phyloP scores from a whole-genome alignment of 108 stramenopile species.

The Conticribra weissflogii region DNA sequence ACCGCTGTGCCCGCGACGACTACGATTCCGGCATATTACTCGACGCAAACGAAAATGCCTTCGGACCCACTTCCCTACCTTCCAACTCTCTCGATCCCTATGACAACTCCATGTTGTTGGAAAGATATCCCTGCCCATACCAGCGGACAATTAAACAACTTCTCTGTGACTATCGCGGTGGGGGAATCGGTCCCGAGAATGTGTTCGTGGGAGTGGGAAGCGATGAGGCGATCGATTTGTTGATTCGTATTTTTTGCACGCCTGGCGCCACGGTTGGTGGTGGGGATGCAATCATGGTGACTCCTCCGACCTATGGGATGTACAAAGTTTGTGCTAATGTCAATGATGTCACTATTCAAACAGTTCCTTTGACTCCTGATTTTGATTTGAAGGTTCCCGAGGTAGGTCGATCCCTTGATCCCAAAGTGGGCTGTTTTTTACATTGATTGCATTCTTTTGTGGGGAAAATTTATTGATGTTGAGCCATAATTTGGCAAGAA shows the following conservation, averaged over 20 bases:
- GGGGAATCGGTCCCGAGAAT: constrained; percentile 74
- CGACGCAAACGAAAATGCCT: constrained; percentile 97
- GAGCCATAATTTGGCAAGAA: too few relatives aligned
- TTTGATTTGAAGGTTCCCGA: constrained; percentile 75
- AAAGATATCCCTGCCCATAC: constrained; percentile 95
- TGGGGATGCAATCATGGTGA: constrained; percentile 80
- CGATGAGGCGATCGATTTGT: constrained; percentile 96
- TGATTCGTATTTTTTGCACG: constrained; percentile 93
- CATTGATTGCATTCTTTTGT: too few relatives aligned
- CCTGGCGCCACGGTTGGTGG: constrained; percentile 58
- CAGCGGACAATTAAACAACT: constrained; percentile 79
- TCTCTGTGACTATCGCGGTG: constrained; percentile 64
- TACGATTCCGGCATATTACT: constrained; percentile 90
- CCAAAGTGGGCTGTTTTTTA: too few relatives aligned
- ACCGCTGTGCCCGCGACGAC: constrained; percentile 97
- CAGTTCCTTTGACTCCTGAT: constrained; percentile 76
- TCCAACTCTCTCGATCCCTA: constrained; percentile 65
- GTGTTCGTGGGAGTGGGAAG: constrained; percentile 96
- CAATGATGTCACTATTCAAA: constrained; percentile 86
- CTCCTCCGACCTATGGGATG: constrained; percentile 98
- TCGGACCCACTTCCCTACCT: constrained; percentile 76
- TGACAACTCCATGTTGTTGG: constrained; percentile 64
- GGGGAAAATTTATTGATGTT: too few relatives aligned
- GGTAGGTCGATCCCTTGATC: constrained; percentile 46
- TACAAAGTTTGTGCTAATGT: constrained; percentile 97